Conservation (phyloP, 768 basidiomycete genomes). For the Agaricus subrufescens region DNA sequence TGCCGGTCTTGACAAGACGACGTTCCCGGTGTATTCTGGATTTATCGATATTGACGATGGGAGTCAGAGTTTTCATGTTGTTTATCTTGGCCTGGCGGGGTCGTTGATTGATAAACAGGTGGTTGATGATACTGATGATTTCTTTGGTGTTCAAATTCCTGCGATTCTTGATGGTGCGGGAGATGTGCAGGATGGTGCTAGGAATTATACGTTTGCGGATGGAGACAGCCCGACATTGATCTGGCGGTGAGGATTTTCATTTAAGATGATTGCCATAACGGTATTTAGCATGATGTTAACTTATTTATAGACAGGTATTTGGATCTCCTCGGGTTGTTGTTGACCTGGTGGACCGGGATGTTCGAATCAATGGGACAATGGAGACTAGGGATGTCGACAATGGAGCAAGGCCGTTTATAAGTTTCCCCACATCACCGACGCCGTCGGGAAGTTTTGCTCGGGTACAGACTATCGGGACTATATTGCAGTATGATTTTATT, state of each 20-base stretch:
- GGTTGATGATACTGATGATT: conserved; percentile 41
- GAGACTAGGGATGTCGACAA: conserved; percentile 20
- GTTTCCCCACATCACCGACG: conserved; percentile 29
- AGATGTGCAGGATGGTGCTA: conserved; percentile 29
- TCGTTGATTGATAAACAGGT: conserved; percentile 42
- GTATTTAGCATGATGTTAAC: not conserved
- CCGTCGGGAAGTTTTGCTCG: conserved; percentile 32
- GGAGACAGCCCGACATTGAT: conserved; percentile 34
- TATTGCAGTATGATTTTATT: conserved; percentile 42
- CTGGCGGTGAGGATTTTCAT: conserved; percentile 23
- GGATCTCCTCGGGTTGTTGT: conserved; percentile 42
- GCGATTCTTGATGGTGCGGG: conserved; percentile 33
- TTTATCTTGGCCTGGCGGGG: conserved; percentile 37
- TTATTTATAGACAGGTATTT: conserved; percentile 25
- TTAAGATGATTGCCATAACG: not conserved
- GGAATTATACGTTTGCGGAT: conserved; percentile 41
- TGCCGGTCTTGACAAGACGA: conserved; percentile 29
- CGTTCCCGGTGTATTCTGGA: conserved; percentile 54
- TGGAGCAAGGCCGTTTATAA: conserved; percentile 25
- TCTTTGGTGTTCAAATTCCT: conserved; percentile 40
- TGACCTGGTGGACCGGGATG: conserved; percentile 43
- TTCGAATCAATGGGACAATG: conserved; percentile 35
- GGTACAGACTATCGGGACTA: conserved; percentile 39
- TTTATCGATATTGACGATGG: conserved; percentile 40
- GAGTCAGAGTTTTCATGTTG: conserved; percentile 30